These are phyloP conservation scores for Podaxis sp. DNA, from an alignment of 768 basidiomycete species.

Conservation along the genomic window DNA sequence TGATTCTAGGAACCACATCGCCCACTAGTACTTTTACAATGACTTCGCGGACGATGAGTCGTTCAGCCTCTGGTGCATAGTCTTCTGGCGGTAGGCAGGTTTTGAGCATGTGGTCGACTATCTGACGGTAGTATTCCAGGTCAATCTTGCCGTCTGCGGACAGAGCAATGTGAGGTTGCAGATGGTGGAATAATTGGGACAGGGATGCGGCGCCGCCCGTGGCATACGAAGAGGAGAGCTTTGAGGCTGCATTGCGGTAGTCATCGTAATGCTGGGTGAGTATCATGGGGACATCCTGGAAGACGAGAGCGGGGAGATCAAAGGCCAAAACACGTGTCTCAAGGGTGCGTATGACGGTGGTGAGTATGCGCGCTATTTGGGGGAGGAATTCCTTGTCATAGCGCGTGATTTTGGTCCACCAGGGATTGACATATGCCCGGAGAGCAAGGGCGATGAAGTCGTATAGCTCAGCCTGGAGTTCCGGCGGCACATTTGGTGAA, in stretches of 20 bases:
- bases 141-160: constrained; percentile 61
- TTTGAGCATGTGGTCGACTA: constrained; percentile 72
- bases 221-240: constrained; percentile 67
- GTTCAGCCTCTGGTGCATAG: constrained; percentile 72
- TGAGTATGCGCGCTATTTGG: constrained; percentile 57
- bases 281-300: constrained; percentile 58
- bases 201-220: constrained; percentile 58
- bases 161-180: constrained; percentile 84
- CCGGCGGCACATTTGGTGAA: constrained; percentile 37
- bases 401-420: constrained; percentile 82
- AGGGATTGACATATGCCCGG: constrained; percentile 74
- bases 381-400: constrained; percentile 83
- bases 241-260: constrained; percentile 63
- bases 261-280: constrained; percentile 75
- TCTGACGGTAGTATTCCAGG: constrained; percentile 74
- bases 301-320: constrained; percentile 59
- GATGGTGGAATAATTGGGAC: constrained; percentile 68
- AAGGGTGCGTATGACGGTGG: constrained; percentile 52
- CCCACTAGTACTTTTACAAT: constrained; percentile 72
- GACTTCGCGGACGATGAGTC: constrained; percentile 82
- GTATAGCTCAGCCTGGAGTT: constrained; percentile 67
- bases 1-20: constrained; percentile 62
- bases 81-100: constrained; percentile 74
- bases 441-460: constrained; percentile 78
- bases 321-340: constrained; percentile 50